phyloP scores from a whole-genome alignment of 257 asterid genomes.

The Solanum pinnatisectum region DNA sequence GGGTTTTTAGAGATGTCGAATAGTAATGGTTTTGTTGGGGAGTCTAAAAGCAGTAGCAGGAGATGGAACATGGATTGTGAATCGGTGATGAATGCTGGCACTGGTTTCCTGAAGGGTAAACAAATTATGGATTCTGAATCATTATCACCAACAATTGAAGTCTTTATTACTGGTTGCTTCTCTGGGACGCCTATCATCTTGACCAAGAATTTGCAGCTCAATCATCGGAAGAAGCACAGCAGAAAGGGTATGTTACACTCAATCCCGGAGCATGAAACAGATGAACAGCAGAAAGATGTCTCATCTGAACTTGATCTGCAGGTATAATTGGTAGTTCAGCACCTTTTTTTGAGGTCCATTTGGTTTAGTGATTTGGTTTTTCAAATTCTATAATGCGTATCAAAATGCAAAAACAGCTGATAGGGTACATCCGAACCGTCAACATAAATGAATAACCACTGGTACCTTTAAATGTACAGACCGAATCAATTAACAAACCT shows the following conservation, averaged over 20 bases:
- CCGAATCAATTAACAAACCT: not conserved
- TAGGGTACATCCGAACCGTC: not conserved
- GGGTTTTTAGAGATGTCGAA: conserved; percentile 58
- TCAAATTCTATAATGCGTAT: not conserved
- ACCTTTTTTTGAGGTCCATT: not conserved
- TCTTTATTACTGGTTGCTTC: conserved; percentile 76
- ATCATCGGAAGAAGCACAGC: conserved; percentile 46
- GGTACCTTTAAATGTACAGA: not conserved
- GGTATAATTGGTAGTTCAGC: conserved; percentile 25
- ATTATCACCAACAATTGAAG: conserved; percentile 59
- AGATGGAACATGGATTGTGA: conserved; percentile 75
- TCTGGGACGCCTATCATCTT: conserved; percentile 68
- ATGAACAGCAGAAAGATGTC: conserved; percentile 31
- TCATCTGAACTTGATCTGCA: conserved; percentile 45
- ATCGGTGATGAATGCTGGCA: conserved; percentile 37
- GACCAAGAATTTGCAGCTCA: conserved; percentile 64
- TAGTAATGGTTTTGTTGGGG: conserved; percentile 44
- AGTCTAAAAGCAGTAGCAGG: conserved; percentile 18
- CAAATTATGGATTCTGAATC: conserved; percentile 40
- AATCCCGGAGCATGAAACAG: conserved; percentile 55
- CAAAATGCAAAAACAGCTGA: not conserved
- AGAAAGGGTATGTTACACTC: conserved; percentile 49
- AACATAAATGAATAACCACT: not conserved
- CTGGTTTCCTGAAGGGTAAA: conserved; percentile 64
- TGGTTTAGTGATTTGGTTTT: not conserved